A percentile compares a stretch with the other conserved stretches of the same genome.
These are phyloP conservation scores for Cinnamomum chago DNA, from an alignment of 164 flowering plant genomes.

Conservation along the genomic window DNA sequence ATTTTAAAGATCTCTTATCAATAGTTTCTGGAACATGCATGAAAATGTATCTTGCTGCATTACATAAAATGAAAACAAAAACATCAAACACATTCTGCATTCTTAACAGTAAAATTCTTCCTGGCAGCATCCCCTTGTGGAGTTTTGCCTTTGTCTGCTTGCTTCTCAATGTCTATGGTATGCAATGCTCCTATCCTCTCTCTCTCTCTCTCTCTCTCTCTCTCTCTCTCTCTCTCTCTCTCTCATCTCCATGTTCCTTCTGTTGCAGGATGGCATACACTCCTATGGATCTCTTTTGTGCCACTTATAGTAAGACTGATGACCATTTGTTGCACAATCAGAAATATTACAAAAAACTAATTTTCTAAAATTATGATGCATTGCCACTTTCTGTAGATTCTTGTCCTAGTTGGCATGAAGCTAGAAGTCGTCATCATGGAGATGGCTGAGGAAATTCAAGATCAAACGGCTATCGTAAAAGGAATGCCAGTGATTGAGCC, in stretches of 20 bases:
- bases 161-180: constrained; percentile 56
- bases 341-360: background rate
- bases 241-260: background rate
- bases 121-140: constrained; percentile 57
- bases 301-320: constrained; percentile 52
- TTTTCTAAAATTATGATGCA: background rate
- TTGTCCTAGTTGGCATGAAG: constrained; percentile 59
- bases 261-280: constrained; percentile 49
- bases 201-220: background rate
- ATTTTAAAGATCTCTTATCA: too few relatives aligned
- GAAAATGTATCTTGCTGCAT: too few relatives aligned
- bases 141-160: constrained; percentile 37
- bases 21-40: too few relatives aligned
- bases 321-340: background rate
- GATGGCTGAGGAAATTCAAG: constrained; percentile 67
- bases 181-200: constrained; percentile 1
- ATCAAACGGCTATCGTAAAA: constrained; percentile 41
- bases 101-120: background rate
- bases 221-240: background rate
- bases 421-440: constrained; percentile 57
- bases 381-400: constrained; percentile 31
- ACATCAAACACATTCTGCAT: background rate
- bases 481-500: constrained; percentile 69
- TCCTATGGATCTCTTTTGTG: constrained; percentile 45
- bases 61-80: too few relatives aligned